These are phyloP conservation scores for Torulaspora delbrueckii DNA, from an alignment of 805 yeast species.

Conservation along the genomic window DNA sequence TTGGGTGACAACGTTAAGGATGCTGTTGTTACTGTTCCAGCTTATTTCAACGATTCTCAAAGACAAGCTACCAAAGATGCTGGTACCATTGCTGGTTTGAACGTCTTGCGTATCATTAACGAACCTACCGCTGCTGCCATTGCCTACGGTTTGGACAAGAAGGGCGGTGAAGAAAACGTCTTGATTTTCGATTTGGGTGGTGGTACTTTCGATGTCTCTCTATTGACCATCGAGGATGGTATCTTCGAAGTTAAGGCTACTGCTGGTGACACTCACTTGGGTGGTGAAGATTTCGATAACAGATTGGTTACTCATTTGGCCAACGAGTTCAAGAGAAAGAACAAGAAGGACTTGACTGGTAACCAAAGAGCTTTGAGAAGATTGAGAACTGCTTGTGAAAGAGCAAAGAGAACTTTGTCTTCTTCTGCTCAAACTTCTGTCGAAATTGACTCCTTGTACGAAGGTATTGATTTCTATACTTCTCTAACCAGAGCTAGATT, in stretches of 20 bases:
- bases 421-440: conserved; percentile 95
- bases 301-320: conserved; percentile 91
- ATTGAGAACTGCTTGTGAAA: conserved; percentile 97
- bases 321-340: conserved; percentile 95
- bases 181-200: conserved; percentile 96
- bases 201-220: conserved; percentile 97
- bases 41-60: conserved; percentile 94
- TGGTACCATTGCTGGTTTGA: conserved; percentile 90
- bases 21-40: conserved; percentile 94
- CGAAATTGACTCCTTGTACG: conserved; percentile 93
- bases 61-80: conserved; percentile 98
- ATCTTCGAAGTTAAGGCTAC: conserved; percentile 97
- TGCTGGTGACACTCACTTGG: conserved; percentile 76
- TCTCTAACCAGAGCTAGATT: conserved; percentile 98
- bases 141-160: conserved; percentile 85
- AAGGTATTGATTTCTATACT: conserved; percentile 97
- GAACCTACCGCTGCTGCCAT: conserved; percentile 97
- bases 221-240: conserved; percentile 91
- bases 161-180: conserved; percentile 76
- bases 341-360: conserved; percentile 86
- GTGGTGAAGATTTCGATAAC: conserved; percentile 99
- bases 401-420: conserved; percentile 98
- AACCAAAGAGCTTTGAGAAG: conserved; percentile 98
- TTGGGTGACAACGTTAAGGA: conserved; percentile 80
- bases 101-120: conserved; percentile 88